Evolutionary conservation across 2,329 filamentous ascomycete species (phyloP).

Genomic region (Cladosporium halotolerans): DNA sequence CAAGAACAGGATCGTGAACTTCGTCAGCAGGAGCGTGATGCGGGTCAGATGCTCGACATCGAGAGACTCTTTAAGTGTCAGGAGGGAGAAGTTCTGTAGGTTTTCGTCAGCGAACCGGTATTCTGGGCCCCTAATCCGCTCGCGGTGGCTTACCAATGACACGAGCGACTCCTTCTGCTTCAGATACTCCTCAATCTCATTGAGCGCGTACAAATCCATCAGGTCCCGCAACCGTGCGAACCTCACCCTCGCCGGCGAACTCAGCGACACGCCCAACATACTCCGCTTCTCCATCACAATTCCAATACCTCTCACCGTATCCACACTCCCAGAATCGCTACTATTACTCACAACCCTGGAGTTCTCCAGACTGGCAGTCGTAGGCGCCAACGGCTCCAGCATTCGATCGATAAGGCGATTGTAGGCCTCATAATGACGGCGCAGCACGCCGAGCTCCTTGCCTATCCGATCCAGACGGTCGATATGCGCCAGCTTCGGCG

Average conservation of each 20-base stretch:
- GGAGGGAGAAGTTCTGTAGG: conserved; percentile 67
- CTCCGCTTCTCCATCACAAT: conserved; percentile 28
- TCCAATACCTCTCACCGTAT: conserved; percentile 19
- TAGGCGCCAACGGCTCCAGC: conserved; percentile 40
- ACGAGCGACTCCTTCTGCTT: conserved; percentile 66
- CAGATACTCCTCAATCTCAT: conserved; percentile 57
- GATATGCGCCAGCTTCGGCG: conserved; percentile 40
- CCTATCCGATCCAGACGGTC: conserved; percentile 54
- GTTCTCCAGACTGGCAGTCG: conserved; percentile 39
- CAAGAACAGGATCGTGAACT: conserved; percentile 69
- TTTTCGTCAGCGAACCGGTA: background rate
- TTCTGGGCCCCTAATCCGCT: background rate
- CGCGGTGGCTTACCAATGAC: conserved; percentile 49
- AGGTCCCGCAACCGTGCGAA: conserved; percentile 56
- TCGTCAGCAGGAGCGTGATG: conserved; percentile 65
- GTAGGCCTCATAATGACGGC: conserved; percentile 57
- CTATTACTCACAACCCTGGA: conserved; percentile 31
- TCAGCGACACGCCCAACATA: conserved; percentile 40
- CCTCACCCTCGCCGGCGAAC: conserved; percentile 47
- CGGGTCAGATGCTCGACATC: conserved; percentile 65
- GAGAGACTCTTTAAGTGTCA: conserved; percentile 67
- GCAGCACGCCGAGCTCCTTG: conserved; percentile 54
- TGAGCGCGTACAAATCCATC: conserved; percentile 55
- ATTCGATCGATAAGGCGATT: conserved; percentile 55
- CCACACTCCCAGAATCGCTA: conserved; percentile 16